Base-by-base conservation (phyloP, 2,329 filamentous ascomycete genomes). In the Colletotrichum sublineola region DNA sequence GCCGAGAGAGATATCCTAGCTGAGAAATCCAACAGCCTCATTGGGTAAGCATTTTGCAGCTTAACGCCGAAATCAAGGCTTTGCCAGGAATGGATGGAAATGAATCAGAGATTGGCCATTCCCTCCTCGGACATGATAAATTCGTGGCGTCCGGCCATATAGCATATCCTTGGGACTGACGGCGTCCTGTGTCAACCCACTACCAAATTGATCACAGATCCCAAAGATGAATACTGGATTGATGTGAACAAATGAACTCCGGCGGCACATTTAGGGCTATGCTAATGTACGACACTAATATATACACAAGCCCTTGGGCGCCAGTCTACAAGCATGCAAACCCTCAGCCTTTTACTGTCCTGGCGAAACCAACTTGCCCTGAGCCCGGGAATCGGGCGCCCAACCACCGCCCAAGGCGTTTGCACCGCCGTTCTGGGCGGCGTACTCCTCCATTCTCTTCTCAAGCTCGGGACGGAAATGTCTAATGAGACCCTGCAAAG, bases 401-500 rank as follows among this genome's bases (percentile, higher is more conserved):
- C 95, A 98, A 71, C 96, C 96, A 81, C 96, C 96, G 75, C 94
- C 95, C 80, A 95, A 86, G 56, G 94, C 88, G 67, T 73, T 46
- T 79, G 90, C 83, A 46, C 94, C 94, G 74, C 94, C 94, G 74
- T 90, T 84, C 85, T 93, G 88, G 80, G 91, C 82, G 29, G 93
- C 89, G 81, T 93, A 96, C 77, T 94, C 90, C 81, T 91, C 89
- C 88, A 99, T 97, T 78, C 96, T 91, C 64, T 92, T 93, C 89
- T 98, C 95, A 63, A 99, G 88, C 86, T 99, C 95, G 56, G 96
- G 96, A 78, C 96, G 91, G 89, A 99, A 99, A 86, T 99, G 96
- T 80, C 96, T 93, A 84, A 99, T 99, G 73, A 99, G 90, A 82
- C 96, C 96, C 86, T 99, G 96, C 76, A 99, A 93, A 75, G 96